Conservation (phyloP, 2,329 filamentous ascomycete genomes). For the Diplodia scrobiculata region DNA sequence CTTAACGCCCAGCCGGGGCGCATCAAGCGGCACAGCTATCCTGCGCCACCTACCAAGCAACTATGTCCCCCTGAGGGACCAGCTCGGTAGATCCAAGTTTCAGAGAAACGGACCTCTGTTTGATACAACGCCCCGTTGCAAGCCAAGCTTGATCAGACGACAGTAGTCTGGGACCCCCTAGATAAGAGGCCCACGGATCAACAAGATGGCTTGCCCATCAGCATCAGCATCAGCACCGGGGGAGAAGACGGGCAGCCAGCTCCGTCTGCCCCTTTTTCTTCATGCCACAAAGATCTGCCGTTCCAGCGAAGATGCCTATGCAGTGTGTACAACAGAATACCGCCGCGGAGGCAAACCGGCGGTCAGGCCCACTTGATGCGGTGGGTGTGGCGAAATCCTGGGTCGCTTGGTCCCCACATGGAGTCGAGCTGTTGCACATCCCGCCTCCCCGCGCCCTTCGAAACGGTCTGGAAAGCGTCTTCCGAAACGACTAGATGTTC, state of each 20-base stretch:
- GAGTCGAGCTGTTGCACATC: neutral
- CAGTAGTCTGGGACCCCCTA: neutral
- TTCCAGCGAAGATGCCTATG: neutral
- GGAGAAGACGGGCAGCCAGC: neutral
- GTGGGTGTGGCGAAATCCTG: neutral
- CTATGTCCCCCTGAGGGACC: neutral
- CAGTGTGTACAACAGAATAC: neutral
- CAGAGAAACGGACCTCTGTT: neutral
- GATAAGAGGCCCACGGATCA: constrained; percentile 9
- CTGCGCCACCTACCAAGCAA: neutral
- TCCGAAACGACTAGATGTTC: too few relatives aligned
- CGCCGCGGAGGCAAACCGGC: neutral
- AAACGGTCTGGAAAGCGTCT: neutral
- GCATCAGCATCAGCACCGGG: neutral
- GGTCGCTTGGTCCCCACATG: neutral
- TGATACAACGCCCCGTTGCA: neutral
- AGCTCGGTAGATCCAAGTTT: neutral
- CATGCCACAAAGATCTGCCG: neutral
- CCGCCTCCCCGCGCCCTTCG: neutral
- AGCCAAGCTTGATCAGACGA: constrained; percentile 14
- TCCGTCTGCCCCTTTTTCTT: neutral
- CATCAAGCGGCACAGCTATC: neutral
- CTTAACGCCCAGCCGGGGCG: neutral
- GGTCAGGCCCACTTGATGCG: neutral
- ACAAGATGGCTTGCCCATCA: neutral